Conservation (phyloP, 805 yeast species). For the Tetrapisispora taiwanensis region DNA sequence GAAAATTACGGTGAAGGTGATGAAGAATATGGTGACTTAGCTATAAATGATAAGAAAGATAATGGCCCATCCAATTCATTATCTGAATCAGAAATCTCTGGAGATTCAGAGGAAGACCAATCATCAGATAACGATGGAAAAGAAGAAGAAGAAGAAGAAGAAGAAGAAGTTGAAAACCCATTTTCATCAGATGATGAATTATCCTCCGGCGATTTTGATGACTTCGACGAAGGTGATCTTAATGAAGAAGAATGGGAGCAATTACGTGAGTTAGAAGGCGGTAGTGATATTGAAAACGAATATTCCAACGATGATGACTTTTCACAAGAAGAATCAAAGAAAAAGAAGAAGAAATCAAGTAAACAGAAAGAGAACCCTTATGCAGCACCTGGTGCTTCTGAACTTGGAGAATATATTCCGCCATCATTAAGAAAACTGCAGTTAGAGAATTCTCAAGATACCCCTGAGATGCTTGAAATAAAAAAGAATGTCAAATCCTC, state of each 20-base stretch:
- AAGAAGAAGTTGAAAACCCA: slow-evolving; percentile 25
- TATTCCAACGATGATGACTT: slow-evolving; percentile 15
- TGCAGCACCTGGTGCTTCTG: slow-evolving; percentile 42
- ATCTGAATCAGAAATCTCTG: not conserved
- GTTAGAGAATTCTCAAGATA: slow-evolving; percentile 30
- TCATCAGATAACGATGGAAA: not conserved
- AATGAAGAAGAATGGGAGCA: slow-evolving; percentile 30
- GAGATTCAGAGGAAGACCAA: too few relatives aligned
- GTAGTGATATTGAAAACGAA: slow-evolving; percentile 15
- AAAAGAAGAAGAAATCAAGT: slow-evolving; percentile 24
- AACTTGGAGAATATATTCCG: slow-evolving; percentile 58
- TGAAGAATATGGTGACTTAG: slow-evolving; percentile 26
- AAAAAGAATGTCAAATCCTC: slow-evolving; percentile 68
- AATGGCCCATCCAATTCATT: slow-evolving; percentile 4
- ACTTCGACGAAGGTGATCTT: slow-evolving; percentile 31
- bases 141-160: slow-evolving; percentile 15
- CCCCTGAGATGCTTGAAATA: slow-evolving; percentile 41
- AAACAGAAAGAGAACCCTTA: slow-evolving; percentile 58
- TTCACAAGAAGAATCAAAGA: slow-evolving; percentile 24
- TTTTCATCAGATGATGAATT: slow-evolving; percentile 35
- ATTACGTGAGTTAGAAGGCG: slow-evolving; percentile 23
- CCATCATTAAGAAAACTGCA: slow-evolving; percentile 68
- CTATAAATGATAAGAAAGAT: slow-evolving; percentile 8
- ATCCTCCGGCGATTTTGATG: slow-evolving; percentile 36
- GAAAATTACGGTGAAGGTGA: slow-evolving; percentile 29